Base-by-base conservation (phyloP, 495 filamentous ascomycete species). In the Staphylotrichum tortipilum region DNA sequence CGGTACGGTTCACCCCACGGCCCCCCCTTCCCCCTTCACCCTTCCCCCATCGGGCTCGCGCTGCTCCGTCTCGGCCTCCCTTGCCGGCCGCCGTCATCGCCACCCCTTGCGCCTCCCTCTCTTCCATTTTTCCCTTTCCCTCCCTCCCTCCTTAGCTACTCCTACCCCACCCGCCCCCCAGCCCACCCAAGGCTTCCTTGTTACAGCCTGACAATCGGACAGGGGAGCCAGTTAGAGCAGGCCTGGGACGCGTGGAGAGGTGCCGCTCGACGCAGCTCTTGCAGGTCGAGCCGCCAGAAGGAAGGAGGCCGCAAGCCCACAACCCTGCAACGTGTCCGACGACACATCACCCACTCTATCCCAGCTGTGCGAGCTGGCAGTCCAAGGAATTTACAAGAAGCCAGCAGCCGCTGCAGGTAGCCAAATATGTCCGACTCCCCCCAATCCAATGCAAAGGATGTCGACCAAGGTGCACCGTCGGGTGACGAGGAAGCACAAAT, bases 351-450 rank as follows among this genome's bases (percentile, higher is more conserved):
- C 66, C 60, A 60, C 62, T 66, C 54, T 57, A 52, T 56, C 61
- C 63, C 64, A 68, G 68, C 65, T 73, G 73, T 76, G 67, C 68
- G 65, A 76, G 68, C 62, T 71, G 70, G 73, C 68, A 72, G 61
- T 69, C 70, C 70, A 75, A 74, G 66, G 68, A 73, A 75, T 72
- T 78, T 72, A 68, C 65, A 73, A 74, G 67, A 76, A 72, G 72
- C 69, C 68, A 70, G 69, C 66, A 73, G 57, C 72, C 73, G 70
- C 80, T 85, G 82, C 80, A 82, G 70, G 69, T 78, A 76, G 72
- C 77, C 77, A 78, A 77, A 80, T 82, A 95, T 95, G 89, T 92
- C 91, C 78, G 88, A 86, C 76, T 88, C 87, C 80, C 87, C 88
- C 72, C 85, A 86, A 78, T 86, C 87, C 79, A 87, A 88, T 76